Percentiles rank a stretch among this genome's conserved stretches.
phyloP scores from a whole-genome alignment of 352 stramenopile species.

The Phytopythium litorale region DNA sequence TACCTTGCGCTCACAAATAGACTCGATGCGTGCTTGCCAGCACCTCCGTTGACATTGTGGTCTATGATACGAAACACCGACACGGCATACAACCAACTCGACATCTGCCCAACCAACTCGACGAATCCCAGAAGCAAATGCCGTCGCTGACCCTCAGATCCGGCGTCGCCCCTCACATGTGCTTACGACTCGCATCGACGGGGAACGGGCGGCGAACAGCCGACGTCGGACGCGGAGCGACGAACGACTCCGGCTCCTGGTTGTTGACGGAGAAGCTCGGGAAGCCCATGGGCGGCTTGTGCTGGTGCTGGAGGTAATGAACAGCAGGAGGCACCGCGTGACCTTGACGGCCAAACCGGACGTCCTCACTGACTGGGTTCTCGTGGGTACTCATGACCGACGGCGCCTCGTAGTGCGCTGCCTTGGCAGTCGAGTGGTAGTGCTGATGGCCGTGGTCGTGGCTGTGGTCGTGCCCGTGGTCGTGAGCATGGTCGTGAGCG shows the following conservation, averaged over 20 bases:
- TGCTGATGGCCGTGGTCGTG: slow-evolving; percentile 19
- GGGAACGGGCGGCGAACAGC: background rate
- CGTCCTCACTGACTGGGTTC: slow-evolving; percentile 60
- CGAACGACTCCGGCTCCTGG: background rate
- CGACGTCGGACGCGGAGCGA: background rate
- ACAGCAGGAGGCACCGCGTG: background rate
- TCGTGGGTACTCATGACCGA: slow-evolving; percentile 57
- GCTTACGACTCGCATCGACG: slow-evolving; percentile 1
- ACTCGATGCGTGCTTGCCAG: background rate
- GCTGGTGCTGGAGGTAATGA: background rate
- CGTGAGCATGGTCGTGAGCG: slow-evolving; percentile 3
- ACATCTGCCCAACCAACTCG: background rate
- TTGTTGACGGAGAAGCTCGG: background rate
- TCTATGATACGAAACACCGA: background rate
- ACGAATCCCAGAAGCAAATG: background rate
- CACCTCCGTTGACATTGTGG: background rate
- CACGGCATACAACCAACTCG: background rate
- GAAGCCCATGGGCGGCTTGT: background rate
- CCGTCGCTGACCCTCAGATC: background rate
- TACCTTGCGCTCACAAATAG: background rate
- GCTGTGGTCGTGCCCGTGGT: slow-evolving; percentile 16
- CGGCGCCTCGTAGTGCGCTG: background rate
- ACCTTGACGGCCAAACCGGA: slow-evolving; percentile 3
- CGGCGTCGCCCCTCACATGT: background rate
- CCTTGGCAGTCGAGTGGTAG: background rate